Evolutionary conservation across 352 stramenopile genomes (phyloP).

Genomic region (Phytophthora sp.): DNA sequence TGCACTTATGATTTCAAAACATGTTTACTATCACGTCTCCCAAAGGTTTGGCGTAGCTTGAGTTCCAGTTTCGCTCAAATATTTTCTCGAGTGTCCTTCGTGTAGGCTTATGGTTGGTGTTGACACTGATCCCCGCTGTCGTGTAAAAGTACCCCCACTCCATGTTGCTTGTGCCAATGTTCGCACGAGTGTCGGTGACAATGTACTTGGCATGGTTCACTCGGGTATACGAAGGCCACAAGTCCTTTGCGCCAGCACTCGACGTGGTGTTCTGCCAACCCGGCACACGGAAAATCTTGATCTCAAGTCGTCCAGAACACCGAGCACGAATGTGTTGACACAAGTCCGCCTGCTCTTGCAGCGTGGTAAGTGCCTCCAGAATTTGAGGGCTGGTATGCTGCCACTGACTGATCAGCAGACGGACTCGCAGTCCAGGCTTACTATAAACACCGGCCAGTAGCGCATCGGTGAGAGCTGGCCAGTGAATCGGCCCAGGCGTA

Average conservation of each 20-base stretch:
- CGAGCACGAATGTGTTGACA: slow-evolving; percentile 43
- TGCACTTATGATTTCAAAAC: neutral
- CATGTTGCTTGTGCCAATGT: slow-evolving; percentile 89
- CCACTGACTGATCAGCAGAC: slow-evolving; percentile 82
- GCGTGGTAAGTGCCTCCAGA: slow-evolving; percentile 46
- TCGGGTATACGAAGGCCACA: slow-evolving; percentile 72
- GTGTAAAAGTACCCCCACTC: slow-evolving; percentile 90
- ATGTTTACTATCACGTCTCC: slow-evolving; percentile 8
- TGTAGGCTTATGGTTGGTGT: slow-evolving; percentile 71
- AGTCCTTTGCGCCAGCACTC: slow-evolving; percentile 21
- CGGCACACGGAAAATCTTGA: slow-evolving; percentile 77
- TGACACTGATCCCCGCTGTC: slow-evolving; percentile 76
- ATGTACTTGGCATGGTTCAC: slow-evolving; percentile 90
- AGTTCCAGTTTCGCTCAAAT: slow-evolving; percentile 84
- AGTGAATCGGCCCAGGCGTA: slow-evolving; percentile 60
- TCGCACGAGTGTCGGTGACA: slow-evolving; percentile 77
- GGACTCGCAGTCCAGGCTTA: slow-evolving; percentile 54
- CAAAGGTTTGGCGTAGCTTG: slow-evolving; percentile 57
- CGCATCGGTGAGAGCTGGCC: slow-evolving; percentile 69
- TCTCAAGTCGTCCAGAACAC: slow-evolving; percentile 65
- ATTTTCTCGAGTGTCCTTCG: slow-evolving; percentile 58
- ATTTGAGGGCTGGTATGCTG: slow-evolving; percentile 69
- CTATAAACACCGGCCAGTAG: slow-evolving; percentile 63
- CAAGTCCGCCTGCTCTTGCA: slow-evolving; percentile 55
- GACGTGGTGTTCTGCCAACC: slow-evolving; percentile 76